Evolutionary conservation across 1,139 yeast genomes (phyloP).

Genomic region (Candida neerlandica): DNA sequence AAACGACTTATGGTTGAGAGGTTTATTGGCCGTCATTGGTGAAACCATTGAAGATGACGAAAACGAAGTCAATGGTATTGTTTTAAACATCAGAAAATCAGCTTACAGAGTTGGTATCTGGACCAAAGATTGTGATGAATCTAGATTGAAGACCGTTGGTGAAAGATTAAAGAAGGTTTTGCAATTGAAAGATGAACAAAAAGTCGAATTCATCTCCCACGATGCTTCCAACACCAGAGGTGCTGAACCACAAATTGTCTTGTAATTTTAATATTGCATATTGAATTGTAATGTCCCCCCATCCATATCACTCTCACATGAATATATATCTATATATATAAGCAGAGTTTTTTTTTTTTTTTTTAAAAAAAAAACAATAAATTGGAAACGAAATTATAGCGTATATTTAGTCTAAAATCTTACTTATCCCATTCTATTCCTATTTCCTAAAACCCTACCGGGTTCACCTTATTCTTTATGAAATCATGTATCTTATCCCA

Average conservation of each 20-base stretch:
- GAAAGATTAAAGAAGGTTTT: conserved; percentile 81
- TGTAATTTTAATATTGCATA: conserved; percentile 21
- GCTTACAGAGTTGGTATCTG: conserved; percentile 88
- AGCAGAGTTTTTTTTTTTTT: background rate
- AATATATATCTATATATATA: background rate
- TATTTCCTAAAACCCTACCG: conserved; percentile 34
- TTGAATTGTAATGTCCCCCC: background rate
- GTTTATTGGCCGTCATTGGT: conserved; percentile 89
- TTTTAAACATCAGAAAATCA: conserved; percentile 82
- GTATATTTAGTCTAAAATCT: conserved; percentile 9
- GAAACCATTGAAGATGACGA: conserved; percentile 92
- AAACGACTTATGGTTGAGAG: conserved; percentile 92
- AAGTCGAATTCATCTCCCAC: conserved; percentile 77
- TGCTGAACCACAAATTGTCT: conserved; percentile 44
- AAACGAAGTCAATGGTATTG: conserved; percentile 93
- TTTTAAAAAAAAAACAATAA: conserved; percentile 1
- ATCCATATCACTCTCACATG: background rate
- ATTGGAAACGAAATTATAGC: conserved; percentile 7
- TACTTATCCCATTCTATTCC: conserved; percentile 1
- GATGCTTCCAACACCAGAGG: conserved; percentile 50
- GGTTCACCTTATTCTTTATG: conserved; percentile 43
- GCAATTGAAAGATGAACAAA: conserved; percentile 66
- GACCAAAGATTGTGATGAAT: conserved; percentile 81
- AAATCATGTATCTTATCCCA: conserved; percentile 72
- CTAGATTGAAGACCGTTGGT: conserved; percentile 70